phyloP scores from a whole-genome alignment of 768 basidiomycete genomes.

The Scleroderma citrinum region DNA sequence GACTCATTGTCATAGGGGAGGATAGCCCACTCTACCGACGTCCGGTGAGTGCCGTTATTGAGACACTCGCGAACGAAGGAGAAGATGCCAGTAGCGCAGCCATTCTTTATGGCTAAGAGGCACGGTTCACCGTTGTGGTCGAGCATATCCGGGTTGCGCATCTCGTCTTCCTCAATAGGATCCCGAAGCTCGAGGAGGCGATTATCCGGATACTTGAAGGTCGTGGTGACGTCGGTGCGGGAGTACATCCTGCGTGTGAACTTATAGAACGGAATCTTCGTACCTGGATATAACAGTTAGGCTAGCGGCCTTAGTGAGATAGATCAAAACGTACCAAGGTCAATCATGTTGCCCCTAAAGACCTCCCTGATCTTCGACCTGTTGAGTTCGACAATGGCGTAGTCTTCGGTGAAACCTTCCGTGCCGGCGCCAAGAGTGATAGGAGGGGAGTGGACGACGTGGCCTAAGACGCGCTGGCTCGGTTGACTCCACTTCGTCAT shows the following conservation, averaged over 20 bases:
- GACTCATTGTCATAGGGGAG: slow-evolving; percentile 23
- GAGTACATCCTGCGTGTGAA: slow-evolving; percentile 22
- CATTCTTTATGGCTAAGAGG: slow-evolving; percentile 29
- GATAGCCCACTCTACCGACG: slow-evolving; percentile 17
- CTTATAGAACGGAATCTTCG: slow-evolving; percentile 10
- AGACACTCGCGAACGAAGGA: neutral
- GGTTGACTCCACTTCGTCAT: slow-evolving; percentile 7
- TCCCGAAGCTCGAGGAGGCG: slow-evolving; percentile 27
- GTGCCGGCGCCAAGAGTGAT: slow-evolving; percentile 21
- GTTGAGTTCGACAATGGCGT: slow-evolving; percentile 30
- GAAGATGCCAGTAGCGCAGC: neutral
- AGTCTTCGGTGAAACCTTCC: slow-evolving; percentile 29
- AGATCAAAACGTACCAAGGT: slow-evolving; percentile 29
- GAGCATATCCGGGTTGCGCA: slow-evolving; percentile 24
- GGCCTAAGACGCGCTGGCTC: slow-evolving; percentile 29
- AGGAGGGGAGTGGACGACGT: slow-evolving; percentile 25
- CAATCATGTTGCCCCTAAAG: slow-evolving; percentile 31
- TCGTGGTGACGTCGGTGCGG: slow-evolving; percentile 16
- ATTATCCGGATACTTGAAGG: slow-evolving; percentile 27
- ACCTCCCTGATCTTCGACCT: slow-evolving; percentile 21
- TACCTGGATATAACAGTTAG: slow-evolving; percentile 16
- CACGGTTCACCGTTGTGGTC: slow-evolving; percentile 25
- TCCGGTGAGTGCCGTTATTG: neutral
- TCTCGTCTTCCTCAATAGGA: slow-evolving; percentile 27
- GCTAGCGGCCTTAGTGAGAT: slow-evolving; percentile 15